Evolutionary conservation across 2,329 filamentous ascomycete genomes (phyloP).

Genomic region (Fusarium marasasianum): DNA sequence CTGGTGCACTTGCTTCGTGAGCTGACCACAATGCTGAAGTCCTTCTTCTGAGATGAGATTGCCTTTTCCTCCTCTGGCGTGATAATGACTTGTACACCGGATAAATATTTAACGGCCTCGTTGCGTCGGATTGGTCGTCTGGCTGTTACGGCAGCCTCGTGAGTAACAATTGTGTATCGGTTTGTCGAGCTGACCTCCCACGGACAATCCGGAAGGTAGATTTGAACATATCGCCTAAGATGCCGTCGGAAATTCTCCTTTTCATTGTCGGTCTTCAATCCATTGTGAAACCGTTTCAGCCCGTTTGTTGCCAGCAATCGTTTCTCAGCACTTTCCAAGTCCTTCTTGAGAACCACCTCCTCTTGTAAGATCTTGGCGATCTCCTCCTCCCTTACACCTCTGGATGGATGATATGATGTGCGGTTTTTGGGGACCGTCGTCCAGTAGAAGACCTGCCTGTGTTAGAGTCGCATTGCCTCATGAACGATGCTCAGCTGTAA

Average conservation of each 20-base stretch:
- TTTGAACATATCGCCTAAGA: conserved; percentile 88
- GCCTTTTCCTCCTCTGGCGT: conserved; percentile 89
- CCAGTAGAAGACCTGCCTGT: conserved; percentile 84
- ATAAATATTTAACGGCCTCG: conserved; percentile 89
- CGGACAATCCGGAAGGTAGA: conserved; percentile 92
- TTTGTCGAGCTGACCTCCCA: conserved; percentile 94
- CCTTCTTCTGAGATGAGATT: conserved; percentile 82
- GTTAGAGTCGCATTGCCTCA: conserved; percentile 34
- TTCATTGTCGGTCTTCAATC: conserved; percentile 78
- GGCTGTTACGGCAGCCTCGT: conserved; percentile 89
- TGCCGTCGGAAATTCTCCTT: conserved; percentile 88
- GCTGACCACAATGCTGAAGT: conserved; percentile 97
- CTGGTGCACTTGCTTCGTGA: conserved; percentile 90
- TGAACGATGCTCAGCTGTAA: conserved; percentile 1
- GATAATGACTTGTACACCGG: conserved; percentile 90
- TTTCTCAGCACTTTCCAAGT: conserved; percentile 75
- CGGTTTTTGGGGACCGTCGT: conserved; percentile 95
- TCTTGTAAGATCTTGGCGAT: conserved; percentile 69
- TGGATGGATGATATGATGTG: conserved; percentile 83
- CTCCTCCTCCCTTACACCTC: conserved; percentile 76
- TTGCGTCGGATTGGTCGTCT: conserved; percentile 81
- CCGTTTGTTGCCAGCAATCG: conserved; percentile 78
- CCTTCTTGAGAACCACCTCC: conserved; percentile 78
- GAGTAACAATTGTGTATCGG: conserved; percentile 89
- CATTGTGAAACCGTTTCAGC: conserved; percentile 74